phyloP scores from a whole-genome alignment of 2,329 filamentous ascomycete species.

The Pyrenochaeta sp. region DNA sequence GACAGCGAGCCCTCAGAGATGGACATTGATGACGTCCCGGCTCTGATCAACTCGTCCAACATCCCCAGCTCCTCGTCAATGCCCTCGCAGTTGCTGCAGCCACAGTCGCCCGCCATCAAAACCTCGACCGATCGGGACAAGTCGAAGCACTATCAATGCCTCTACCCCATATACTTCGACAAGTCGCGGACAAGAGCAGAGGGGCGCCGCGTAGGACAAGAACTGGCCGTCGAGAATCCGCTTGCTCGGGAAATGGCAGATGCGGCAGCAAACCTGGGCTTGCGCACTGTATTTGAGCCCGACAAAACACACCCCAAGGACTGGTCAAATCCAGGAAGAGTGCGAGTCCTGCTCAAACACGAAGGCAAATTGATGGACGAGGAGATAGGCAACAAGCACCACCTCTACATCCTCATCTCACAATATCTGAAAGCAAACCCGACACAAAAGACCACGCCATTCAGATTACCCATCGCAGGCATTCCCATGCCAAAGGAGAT shows the following conservation, averaged over 20 bases:
- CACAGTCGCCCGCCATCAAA: slow-evolving; percentile 52
- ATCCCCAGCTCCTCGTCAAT: slow-evolving; percentile 36
- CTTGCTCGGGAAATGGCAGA: slow-evolving; percentile 88
- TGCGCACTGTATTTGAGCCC: slow-evolving; percentile 84
- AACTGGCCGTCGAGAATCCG: slow-evolving; percentile 81
- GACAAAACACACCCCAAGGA: slow-evolving; percentile 94
- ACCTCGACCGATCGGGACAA: slow-evolving; percentile 58
- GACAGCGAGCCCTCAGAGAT: slow-evolving; percentile 70
- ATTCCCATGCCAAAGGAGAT: slow-evolving; percentile 73
- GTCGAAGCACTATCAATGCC: slow-evolving; percentile 81
- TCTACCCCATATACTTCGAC: slow-evolving; percentile 98
- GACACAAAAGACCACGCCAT: slow-evolving; percentile 74
- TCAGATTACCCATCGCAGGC: slow-evolving; percentile 77
- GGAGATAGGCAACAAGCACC: slow-evolving; percentile 78
- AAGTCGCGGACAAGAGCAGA: slow-evolving; percentile 74
- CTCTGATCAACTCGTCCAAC: slow-evolving; percentile 55
- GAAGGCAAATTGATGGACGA: slow-evolving; percentile 61
- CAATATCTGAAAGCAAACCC: slow-evolving; percentile 80
- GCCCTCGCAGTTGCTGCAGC: slow-evolving; percentile 45
- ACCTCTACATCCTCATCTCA: slow-evolving; percentile 84
- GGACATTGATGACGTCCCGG: slow-evolving; percentile 86
- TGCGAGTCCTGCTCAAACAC: slow-evolving; percentile 78
- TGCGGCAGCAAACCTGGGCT: slow-evolving; percentile 71
- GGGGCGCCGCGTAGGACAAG: slow-evolving; percentile 78
- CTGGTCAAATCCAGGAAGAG: slow-evolving; percentile 94